Conservation (phyloP, 345 rosid genomes). For the Moricandia arvensis region DNA sequence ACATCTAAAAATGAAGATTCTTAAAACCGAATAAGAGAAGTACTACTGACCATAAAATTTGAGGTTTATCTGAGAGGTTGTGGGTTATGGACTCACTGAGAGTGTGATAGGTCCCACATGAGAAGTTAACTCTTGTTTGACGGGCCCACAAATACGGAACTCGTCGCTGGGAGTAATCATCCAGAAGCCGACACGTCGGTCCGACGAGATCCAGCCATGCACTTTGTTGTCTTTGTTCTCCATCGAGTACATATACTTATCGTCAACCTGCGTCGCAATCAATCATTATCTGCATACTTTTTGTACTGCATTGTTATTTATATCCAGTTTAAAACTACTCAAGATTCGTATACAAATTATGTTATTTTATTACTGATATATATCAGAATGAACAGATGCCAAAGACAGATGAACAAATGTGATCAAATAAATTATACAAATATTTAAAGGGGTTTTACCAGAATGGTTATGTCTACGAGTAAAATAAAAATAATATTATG, state of each 20-base stretch:
- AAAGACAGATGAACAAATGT: background rate
- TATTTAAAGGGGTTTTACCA: background rate
- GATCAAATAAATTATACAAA: background rate
- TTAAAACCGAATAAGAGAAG: background rate
- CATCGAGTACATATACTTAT: conserved; percentile 73
- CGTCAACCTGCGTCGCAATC: conserved; percentile 67
- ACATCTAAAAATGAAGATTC: conserved; percentile 56
- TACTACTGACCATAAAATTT: background rate
- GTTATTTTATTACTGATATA: background rate
- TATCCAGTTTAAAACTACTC: no score
- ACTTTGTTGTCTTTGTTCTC: conserved; percentile 59
- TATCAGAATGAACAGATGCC: background rate
- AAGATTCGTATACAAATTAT: background rate
- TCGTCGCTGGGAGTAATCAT: conserved; percentile 80
- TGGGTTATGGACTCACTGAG: conserved; percentile 46
- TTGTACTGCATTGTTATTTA: no score
- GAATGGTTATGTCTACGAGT: background rate
- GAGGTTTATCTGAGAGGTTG: background rate
- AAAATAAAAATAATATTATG: no score
- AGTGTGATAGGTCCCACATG: conserved; percentile 74
- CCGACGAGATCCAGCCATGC: conserved; percentile 74
- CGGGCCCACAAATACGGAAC: conserved; percentile 65
- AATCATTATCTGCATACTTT: no score
- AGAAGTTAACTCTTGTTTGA: conserved; percentile 82
- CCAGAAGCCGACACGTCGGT: conserved; percentile 74